Base-by-base conservation (phyloP, 495 filamentous ascomycete species). In the Podospora pseudopauciseta region DNA sequence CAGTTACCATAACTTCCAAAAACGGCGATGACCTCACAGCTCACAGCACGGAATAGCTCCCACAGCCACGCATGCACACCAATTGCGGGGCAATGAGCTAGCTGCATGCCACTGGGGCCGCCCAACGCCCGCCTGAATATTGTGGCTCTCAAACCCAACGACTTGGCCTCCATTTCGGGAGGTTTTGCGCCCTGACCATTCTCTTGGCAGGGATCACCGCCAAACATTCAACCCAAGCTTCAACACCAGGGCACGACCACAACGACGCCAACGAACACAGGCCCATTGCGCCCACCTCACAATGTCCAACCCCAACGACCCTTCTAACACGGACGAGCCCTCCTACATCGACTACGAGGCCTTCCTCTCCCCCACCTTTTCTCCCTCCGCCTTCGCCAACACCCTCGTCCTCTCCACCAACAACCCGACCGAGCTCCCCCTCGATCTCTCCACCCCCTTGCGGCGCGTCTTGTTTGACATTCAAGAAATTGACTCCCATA, bases 291-390 rank as follows among this genome's bases (percentile, higher is more conserved):
- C 34, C 64, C 1, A 65, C 53, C 34, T 56, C 32, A 59, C 19
- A 59, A 53, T 44, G 34, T 32, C 65, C 61, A 18, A 65, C 65
- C 16, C 65, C 55, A 64, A 70, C 69, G 70, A 73, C 68, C 71
- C 71, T 59, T 26, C 39, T 59, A 53, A 74, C 62, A 73, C 76
- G 23, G 81, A 82, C 32, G 89, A 90, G 60, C 85, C 88, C 19
- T 96, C 94, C 18, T 99, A 99, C 82, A 94, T 99, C 77, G 93
- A 99, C 84, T 97, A 97, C 80, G 92, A 96, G 73, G 83, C 91
- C 71, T 96, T 99, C 79, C 85, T 97, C 69, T 88, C 91, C 70
- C 93, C 94, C 2, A 74, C 83, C 60, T 98, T 99, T 82, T 90
- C 87, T 13, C 85, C 96, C 2, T 77, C 89, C 58, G 78, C 86